phyloP scores from a whole-genome alignment of 139 green algal genomes.

The Diplosphaera chodatii region DNA sequence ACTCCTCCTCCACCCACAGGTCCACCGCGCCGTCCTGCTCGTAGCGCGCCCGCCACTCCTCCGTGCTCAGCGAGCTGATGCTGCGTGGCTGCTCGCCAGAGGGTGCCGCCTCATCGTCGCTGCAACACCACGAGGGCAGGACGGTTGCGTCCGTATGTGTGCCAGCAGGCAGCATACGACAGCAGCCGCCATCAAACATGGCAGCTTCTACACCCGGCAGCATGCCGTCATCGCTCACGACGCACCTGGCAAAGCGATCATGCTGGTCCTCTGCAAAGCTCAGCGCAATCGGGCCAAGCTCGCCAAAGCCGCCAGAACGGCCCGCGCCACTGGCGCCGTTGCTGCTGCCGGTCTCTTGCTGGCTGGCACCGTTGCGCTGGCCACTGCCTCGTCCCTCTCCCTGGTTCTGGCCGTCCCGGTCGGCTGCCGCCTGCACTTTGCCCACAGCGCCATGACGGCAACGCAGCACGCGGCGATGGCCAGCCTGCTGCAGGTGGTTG shows the following conservation, averaged over 20 bases:
- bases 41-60: slow-evolving; percentile 70
- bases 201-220: too few species aligned
- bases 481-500: too few species aligned
- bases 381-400: too few species aligned
- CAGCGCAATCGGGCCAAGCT: slow-evolving; percentile 3
- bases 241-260: neutral
- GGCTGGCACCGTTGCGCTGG: neutral
- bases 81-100: slow-evolving; percentile 18
- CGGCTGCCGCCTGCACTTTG: neutral
- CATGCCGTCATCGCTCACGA: neutral
- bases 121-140: neutral
- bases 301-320: neutral
- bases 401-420: neutral
- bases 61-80: slow-evolving; percentile 69
- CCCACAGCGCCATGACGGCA: too few species aligned
- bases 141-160: neutral
- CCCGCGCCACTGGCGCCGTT: slow-evolving; percentile 1
- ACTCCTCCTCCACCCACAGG: slow-evolving; percentile 92
- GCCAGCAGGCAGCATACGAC: too few species aligned
- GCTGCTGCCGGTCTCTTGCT: neutral
- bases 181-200: neutral
- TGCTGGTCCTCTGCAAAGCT: neutral
- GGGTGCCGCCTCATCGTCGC: slow-evolving; percentile 8
- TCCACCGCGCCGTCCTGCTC: slow-evolving; percentile 78
- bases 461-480: too few species aligned